phyloP scores from a whole-genome alignment of 768 basidiomycete genomes.

The Phanerodontia chrysosporium region DNA sequence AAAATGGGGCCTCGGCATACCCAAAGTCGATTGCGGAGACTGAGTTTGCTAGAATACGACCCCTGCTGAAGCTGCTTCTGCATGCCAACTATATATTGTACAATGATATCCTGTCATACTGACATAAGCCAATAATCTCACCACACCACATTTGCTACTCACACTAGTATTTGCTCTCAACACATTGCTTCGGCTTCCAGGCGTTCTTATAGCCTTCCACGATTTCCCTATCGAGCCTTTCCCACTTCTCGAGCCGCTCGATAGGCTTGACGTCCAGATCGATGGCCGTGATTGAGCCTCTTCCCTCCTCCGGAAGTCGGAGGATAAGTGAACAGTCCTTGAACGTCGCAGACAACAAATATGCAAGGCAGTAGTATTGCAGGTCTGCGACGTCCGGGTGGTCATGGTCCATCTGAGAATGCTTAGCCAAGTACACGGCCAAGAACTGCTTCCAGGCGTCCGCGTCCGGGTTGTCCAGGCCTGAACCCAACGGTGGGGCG shows the following conservation, averaged over 20 bases:
- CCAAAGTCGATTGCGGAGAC: neutral
- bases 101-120: neutral
- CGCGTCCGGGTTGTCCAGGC: constrained; percentile 47
- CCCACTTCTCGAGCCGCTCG: constrained; percentile 64
- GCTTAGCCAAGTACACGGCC: constrained; percentile 42
- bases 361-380: constrained; percentile 65
- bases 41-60: too few relatives aligned
- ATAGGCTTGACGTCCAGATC: constrained; percentile 84
- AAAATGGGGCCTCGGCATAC: too few relatives aligned
- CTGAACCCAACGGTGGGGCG: constrained; percentile 13
- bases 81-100: too few relatives aligned
- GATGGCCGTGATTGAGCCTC: constrained; percentile 58
- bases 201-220: constrained; percentile 36
- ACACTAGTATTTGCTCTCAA: neutral
- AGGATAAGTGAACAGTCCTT: constrained; percentile 90
- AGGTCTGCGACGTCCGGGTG: constrained; percentile 33
- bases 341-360: constrained; percentile 87
- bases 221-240: constrained; percentile 67
- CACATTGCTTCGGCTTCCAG: constrained; percentile 4
- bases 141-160: too few relatives aligned
- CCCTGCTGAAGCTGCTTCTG: too few relatives aligned
- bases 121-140: too few relatives aligned
- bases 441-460: constrained; percentile 66
- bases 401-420: constrained; percentile 35
- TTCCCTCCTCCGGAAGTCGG: constrained; percentile 23